Evolutionary conservation across 2,329 filamentous ascomycete genomes (phyloP).

Genomic region (Leptosphaerulina australis): DNA sequence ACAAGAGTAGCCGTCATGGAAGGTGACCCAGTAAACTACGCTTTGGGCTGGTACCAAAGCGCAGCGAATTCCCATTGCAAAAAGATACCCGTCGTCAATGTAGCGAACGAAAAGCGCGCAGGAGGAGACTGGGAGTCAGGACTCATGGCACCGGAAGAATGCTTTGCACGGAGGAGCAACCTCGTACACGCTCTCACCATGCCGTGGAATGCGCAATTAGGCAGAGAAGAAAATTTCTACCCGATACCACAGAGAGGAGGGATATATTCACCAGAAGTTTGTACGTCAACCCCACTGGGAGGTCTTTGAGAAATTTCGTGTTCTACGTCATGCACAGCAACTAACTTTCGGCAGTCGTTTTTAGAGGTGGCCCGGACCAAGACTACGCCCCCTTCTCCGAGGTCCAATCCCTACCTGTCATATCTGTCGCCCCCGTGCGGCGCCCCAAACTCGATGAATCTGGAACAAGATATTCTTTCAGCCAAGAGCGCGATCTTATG

Average conservation of each 20-base stretch:
- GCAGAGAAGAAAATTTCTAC: conserved; percentile 61
- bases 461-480: conserved; percentile 73
- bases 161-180: conserved; percentile 75
- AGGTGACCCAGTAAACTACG: conserved; percentile 57
- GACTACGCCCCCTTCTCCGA: conserved; percentile 49
- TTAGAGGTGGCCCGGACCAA: conserved; percentile 67
- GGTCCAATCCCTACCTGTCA: conserved; percentile 68
- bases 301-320: too few relatives aligned
- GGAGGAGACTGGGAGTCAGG: conserved; percentile 81
- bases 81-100: conserved; percentile 70
- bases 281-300: conserved; percentile 52
- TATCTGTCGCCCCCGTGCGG: conserved; percentile 73
- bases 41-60: conserved; percentile 63
- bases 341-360: conserved; percentile 62
- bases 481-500: conserved; percentile 72
- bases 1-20: conserved; percentile 54
- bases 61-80: conserved; percentile 36
- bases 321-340: too few relatives aligned
- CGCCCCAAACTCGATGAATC: conserved; percentile 74
- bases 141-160: conserved; percentile 70
- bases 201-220: conserved; percentile 55
- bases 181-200: conserved; percentile 71
- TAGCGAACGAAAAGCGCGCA: conserved; percentile 75
- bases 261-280: conserved; percentile 71
- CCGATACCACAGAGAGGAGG: conserved; percentile 73